Evolutionary conservation across 2,329 filamentous ascomycete genomes (phyloP).

Genomic region (Dactylellina drechsleri): DNA sequence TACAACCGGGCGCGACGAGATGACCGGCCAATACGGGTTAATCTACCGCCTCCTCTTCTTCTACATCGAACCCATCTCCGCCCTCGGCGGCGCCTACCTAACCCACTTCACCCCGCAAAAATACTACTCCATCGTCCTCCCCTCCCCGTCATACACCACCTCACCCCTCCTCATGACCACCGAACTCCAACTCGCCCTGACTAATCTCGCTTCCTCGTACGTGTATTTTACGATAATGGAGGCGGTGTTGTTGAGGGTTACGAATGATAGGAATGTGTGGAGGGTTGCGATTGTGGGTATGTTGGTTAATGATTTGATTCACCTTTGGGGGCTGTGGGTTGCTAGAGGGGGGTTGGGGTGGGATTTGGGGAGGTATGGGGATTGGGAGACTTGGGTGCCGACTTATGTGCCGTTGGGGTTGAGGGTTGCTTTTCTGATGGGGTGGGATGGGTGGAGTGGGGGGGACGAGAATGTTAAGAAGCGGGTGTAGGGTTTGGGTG

Average conservation of each 20-base stretch:
- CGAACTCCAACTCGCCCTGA: constrained; percentile 35
- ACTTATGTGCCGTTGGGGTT: constrained; percentile 33
- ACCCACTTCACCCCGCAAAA: constrained; percentile 32
- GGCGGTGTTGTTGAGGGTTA: constrained; percentile 29
- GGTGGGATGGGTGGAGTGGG: constrained; percentile 36
- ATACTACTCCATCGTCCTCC: constrained; percentile 35
- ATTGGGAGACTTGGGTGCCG: constrained; percentile 40
- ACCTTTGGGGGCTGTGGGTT: constrained; percentile 33
- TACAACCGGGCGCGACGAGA: background rate
- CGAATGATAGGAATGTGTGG: constrained; percentile 43
- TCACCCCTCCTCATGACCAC: constrained; percentile 38
- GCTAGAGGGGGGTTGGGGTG: constrained; percentile 22
- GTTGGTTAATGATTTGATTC: constrained; percentile 36
- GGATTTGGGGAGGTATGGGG: constrained; percentile 28
- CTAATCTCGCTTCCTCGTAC: constrained; percentile 44
- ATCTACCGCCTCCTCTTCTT: constrained; percentile 45
- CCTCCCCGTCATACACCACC: constrained; percentile 12
- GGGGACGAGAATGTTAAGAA: background rate
- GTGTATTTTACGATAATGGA: constrained; percentile 44
- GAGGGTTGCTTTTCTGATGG: constrained; percentile 36
- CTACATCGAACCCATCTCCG: constrained; percentile 33
- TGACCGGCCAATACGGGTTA: constrained; percentile 36
- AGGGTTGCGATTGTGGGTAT: constrained; percentile 15
- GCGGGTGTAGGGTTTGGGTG: background rate
- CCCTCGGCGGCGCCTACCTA: constrained; percentile 42